A percentile compares a stretch with the other conserved stretches of the same genome.
These are phyloP conservation scores for Verticillium albo-atrum DNA, from an alignment of 2,329 filamentous ascomycete genomes.

Conservation along the genomic window DNA sequence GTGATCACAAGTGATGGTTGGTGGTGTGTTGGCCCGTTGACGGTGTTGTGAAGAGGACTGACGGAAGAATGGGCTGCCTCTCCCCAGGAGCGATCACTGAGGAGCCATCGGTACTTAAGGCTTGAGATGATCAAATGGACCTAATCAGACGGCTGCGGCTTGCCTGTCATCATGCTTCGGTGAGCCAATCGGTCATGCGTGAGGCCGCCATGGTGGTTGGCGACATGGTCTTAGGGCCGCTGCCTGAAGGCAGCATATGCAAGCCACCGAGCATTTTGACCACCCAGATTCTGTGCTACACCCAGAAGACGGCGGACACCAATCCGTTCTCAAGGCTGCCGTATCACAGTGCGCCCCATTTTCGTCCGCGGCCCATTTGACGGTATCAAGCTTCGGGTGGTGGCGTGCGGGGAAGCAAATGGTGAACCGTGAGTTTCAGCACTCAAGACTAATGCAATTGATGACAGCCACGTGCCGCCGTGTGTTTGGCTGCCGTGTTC, in stretches of 20 bases:
- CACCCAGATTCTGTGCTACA: not conserved
- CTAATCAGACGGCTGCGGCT: not conserved
- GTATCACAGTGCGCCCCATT: not conserved
- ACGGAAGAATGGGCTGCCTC: no score
- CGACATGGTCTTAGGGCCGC: not conserved
- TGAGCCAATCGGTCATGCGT: not conserved
- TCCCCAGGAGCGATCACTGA: no score
- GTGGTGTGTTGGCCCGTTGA: no score
- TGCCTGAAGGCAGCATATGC: not conserved
- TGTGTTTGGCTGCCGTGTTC: no score
- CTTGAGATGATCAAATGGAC: no score
- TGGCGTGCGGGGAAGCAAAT: not conserved
- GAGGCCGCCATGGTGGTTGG: not conserved
- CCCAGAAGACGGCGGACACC: not conserved
- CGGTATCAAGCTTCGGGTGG: not conserved
- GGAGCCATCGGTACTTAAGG: not conserved
- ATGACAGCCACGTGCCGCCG: no score
- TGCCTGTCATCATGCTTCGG: not conserved
- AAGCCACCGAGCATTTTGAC: not conserved
- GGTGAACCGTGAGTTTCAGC: no score
- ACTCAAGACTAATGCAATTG: no score
- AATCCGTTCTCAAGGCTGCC: not conserved
- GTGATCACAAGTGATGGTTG: not conserved
- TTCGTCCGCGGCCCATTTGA: not conserved
- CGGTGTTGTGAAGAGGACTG: no score